These are phyloP conservation scores for Trichoderma sp. DNA, from an alignment of 2,329 filamentous ascomycete genomes.

Conservation along the genomic window DNA sequence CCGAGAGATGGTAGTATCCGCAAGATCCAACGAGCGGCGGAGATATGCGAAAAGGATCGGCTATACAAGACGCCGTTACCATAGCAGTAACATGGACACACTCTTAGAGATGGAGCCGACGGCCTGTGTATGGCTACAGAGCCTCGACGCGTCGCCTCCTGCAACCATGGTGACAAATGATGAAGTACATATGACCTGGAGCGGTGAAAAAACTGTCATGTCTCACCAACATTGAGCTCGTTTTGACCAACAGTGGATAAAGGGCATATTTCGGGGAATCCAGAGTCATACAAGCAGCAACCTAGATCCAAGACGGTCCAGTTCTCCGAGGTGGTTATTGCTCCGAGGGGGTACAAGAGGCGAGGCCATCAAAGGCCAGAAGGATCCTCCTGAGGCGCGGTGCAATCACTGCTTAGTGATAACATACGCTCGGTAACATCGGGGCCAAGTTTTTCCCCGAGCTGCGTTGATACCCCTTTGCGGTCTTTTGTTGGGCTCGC, in stretches of 20 bases:
- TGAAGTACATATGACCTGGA: not conserved
- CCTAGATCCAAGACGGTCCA: not conserved
- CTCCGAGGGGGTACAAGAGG: not conserved
- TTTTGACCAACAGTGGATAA: not conserved
- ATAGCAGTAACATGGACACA: not conserved
- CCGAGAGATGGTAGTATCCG: not conserved
- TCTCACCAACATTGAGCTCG: not conserved
- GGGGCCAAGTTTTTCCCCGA: not conserved
- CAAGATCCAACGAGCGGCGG: not conserved
- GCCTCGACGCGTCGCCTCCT: not conserved
- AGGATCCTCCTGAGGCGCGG: not conserved
- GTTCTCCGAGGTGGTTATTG: not conserved
- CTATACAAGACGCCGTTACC: not conserved
- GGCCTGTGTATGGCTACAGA: not conserved
- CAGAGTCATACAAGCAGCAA: not conserved
- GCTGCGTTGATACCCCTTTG: not conserved
- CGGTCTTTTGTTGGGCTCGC: not conserved
- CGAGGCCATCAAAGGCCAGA: not conserved
- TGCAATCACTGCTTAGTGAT: not conserved
- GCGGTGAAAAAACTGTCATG: conserved; percentile 3
- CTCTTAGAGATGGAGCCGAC: not conserved
- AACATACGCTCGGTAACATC: not conserved
- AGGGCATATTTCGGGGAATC: not conserved
- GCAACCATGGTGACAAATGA: not conserved
- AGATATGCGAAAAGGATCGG: conserved; percentile 1